Evolutionary conservation across 495 filamentous ascomycete genomes (phyloP).

Genomic region (Penicillium longicatenatum): DNA sequence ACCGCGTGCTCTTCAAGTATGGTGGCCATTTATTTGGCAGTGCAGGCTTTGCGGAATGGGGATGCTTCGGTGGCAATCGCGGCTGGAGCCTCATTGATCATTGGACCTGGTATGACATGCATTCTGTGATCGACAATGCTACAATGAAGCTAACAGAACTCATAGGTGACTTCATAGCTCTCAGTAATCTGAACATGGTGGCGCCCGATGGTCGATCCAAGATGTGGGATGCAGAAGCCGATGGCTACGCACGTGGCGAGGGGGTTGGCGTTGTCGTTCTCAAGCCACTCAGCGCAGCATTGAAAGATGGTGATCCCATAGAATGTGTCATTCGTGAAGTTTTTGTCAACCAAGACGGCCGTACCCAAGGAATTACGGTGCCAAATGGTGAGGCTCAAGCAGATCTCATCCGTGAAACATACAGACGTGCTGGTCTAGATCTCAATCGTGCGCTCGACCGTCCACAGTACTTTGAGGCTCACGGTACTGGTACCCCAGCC

Average conservation of each 20-base stretch:
- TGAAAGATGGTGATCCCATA: conserved; percentile 39
- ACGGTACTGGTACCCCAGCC: conserved; percentile 58
- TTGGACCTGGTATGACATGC: background rate
- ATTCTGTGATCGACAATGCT: background rate
- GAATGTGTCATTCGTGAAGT: conserved; percentile 44
- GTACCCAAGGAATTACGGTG: conserved; percentile 34
- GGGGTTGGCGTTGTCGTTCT: conserved; percentile 32
- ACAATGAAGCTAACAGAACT: background rate
- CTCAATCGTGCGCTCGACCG: conserved; percentile 17
- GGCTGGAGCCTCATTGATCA: conserved; percentile 8
- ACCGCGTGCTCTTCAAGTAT: conserved; percentile 38
- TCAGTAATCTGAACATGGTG: conserved; percentile 19
- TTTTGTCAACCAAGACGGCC: conserved; percentile 45
- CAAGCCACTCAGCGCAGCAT: conserved; percentile 40
- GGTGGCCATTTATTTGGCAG: conserved; percentile 44
- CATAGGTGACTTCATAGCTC: background rate
- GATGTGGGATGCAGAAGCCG: conserved; percentile 37
- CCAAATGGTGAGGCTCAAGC: conserved; percentile 60
- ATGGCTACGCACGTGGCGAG: conserved; percentile 39
- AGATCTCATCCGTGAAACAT: conserved; percentile 53
- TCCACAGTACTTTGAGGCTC: conserved; percentile 27
- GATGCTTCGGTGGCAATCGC: conserved; percentile 34
- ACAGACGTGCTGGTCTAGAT: conserved; percentile 46
- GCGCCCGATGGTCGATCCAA: conserved; percentile 36
- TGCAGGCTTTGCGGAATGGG: conserved; percentile 41